Base-by-base conservation (phyloP, 257 asterid genomes). In the Solanum neorickii region DNA sequence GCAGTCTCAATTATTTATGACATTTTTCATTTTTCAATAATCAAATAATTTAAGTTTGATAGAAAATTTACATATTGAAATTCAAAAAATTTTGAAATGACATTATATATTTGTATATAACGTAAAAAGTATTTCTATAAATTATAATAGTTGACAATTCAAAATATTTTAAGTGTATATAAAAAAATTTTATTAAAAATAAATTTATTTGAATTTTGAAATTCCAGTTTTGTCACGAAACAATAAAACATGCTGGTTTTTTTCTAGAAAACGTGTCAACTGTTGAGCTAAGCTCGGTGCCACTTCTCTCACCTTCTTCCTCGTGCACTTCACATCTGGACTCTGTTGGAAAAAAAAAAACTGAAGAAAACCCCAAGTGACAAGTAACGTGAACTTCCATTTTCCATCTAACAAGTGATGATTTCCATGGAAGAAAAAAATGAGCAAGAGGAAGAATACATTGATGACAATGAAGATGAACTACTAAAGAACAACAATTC, bases 391-490 rank as follows among this genome's bases (percentile, higher is more conserved):
- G 66, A 49, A 49, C 9, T 25, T 82, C 12, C 41, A 78, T 46
- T 16, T 25, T 80, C 20, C 41, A 78, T 46, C 15, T 7, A 78
- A 12, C 23, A 42, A 77, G 15, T 46, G 6, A 42, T 41, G 60
- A n/a, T 25, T 42, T 25, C 66, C 41, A 82, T 49, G 85, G 85
- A 49, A 33, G 85, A 49, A 82, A 82, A 82, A 29, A 20, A 49
- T 82, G 62, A 52, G 62, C 12, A 42, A 10, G n/a, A 52, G 42
- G 21, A 29, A 47, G 68, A 47, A 80, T 27, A 29, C 47, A 21
- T 82, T 47, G 85, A 49, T 44, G 84, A 46, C 84, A 78, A 25
- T 78, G 84, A 46, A 18, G 69, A 49, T 82, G 85, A 29, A 29
- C 16, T 82, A 49, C 6, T 49, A 5, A 82, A 82, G 69, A 82